Evolutionary conservation across 148 eudicot genomes (phyloP), one percentile per base, ranked within the genome.

Genomic region (Rhododendron molle): DNA sequence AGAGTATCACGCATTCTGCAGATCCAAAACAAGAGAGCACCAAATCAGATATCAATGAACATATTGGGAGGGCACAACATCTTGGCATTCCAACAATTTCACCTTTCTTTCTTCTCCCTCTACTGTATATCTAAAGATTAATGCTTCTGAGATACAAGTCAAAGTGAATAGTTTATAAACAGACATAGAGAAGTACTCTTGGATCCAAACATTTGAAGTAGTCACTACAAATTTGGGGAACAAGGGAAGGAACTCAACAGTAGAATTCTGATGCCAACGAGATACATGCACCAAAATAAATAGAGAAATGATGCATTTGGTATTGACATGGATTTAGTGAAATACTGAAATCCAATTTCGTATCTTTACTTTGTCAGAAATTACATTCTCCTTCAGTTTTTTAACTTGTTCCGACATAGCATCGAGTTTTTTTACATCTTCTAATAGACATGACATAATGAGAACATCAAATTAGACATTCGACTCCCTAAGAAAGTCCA

Each of bases 1-100:
- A 96, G 86, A 67, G 93, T 89, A 87, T 96, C 98, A 67, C 99
- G 94, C 93, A 88, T 88, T 90, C 99, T 96, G 93, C 89, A 90
- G 26, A 56, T 65, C 36, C 20, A 71, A 69, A 71, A 71, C 8
- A n/a, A 65, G 79, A 49, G 38, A 54, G 67, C 54, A 87, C 54
- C 81, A 58, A 43, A 78, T 65, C 50, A 87, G 54, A 87, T 32
- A 87, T 34, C 58, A 36, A 26, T 26, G 32, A 62, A 67, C 69
- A 7, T 30, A 30, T 71, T 38, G 9, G 15, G 76, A 71, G 8
- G 76, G 38, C 38, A 28, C 18, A 71, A 12, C 38, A 30, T 71
- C 76, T 71, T 71, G 7, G 38, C 76, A 71, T 30, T 30, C 38
- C 38, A 13, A 30, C 20, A 71, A 71, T 30, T 1, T 71, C 18